A percentile compares a stretch with the other conserved stretches of the same genome.
Conservation (phyloP, 1,284 basidiomycete genomes). For the Heterobasidion irregulare region DNA sequence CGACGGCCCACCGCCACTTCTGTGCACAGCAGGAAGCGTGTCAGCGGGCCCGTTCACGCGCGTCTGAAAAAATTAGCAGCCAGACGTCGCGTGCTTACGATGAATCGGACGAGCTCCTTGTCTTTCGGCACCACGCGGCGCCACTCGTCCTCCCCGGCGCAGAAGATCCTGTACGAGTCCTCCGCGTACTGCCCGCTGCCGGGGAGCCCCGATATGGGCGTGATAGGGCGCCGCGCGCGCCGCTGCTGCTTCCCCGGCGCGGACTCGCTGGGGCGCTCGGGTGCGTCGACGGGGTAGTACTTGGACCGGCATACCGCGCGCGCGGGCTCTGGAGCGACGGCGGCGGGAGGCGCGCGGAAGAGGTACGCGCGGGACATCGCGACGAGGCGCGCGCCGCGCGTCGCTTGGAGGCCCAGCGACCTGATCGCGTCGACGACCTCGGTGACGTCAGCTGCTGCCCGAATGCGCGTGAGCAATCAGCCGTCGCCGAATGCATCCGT, state of each 20-base stretch:
- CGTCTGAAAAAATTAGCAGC: background rate
- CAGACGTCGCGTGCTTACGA: conserved; percentile 29
- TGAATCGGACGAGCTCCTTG: conserved; percentile 51
- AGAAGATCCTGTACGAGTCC: conserved; percentile 64
- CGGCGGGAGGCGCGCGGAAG: background rate
- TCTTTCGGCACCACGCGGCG: conserved; percentile 46
- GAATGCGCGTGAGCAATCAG: background rate
- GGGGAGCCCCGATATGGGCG: conserved; percentile 43
- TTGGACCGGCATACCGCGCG: background rate
- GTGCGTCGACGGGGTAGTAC: background rate
- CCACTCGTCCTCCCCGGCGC: conserved; percentile 37
- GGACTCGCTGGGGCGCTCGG: background rate
- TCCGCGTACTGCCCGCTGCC: conserved; percentile 56
- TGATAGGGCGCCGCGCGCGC: conserved; percentile 27
- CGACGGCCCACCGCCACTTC: conserved; percentile 58
- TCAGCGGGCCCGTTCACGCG: background rate
- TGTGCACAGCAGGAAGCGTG: conserved; percentile 18
- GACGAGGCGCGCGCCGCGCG: conserved; percentile 43
- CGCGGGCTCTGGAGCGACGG: background rate
- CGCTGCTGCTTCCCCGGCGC: background rate
- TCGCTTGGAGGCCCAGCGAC: conserved; percentile 44
- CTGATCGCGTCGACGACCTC: conserved; percentile 35
- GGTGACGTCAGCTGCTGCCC: conserved; percentile 18
- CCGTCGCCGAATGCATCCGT: too few relatives aligned
- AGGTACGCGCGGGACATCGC: conserved; percentile 35